Evolutionary conservation across 257 asterid genomes (phyloP).

Genomic region (Nicotiana noctiflora): DNA sequence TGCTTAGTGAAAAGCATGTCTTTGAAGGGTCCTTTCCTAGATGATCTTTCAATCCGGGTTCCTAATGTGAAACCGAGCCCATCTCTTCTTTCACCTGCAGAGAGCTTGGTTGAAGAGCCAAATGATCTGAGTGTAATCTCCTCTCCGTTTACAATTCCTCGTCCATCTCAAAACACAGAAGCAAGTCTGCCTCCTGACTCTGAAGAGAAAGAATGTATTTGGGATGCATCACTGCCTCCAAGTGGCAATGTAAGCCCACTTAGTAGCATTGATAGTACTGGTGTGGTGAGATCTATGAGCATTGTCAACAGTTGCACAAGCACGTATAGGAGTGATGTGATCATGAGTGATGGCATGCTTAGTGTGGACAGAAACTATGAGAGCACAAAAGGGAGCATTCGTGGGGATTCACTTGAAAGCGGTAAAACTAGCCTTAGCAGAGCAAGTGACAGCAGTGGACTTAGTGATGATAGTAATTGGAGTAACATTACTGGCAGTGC

Average conservation of each 20-base stretch:
- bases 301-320: conserved; percentile 39
- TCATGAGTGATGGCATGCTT: conserved; percentile 50
- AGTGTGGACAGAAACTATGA: conserved; percentile 37
- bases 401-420: conserved; percentile 46
- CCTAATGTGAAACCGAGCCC: conserved; percentile 30
- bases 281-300: conserved; percentile 38
- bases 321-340: conserved; percentile 36
- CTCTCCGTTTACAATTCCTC: conserved; percentile 31
- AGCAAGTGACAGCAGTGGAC: conserved; percentile 46
- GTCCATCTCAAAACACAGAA: conserved; percentile 35
- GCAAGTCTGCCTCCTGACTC: conserved; percentile 27
- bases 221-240: conserved; percentile 56
- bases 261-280: conserved; percentile 40
- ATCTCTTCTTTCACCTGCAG: conserved; percentile 27
- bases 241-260: conserved; percentile 50
- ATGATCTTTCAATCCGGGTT: conserved; percentile 49
- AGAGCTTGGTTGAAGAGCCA: conserved; percentile 31
- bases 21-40: conserved; percentile 50
- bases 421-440: conserved; percentile 42
- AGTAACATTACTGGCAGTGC: conserved; percentile 46
- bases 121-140: conserved; percentile 20
- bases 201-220: conserved; percentile 41
- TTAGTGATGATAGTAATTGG: conserved; percentile 53
- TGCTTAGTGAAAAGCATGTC: conserved; percentile 45
- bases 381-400: conserved; percentile 32